Evolutionary conservation across 208 protist genomes (phyloP), one percentile per base, ranked within the genome.

Genomic region (Acanthamoeba triangularis): DNA sequence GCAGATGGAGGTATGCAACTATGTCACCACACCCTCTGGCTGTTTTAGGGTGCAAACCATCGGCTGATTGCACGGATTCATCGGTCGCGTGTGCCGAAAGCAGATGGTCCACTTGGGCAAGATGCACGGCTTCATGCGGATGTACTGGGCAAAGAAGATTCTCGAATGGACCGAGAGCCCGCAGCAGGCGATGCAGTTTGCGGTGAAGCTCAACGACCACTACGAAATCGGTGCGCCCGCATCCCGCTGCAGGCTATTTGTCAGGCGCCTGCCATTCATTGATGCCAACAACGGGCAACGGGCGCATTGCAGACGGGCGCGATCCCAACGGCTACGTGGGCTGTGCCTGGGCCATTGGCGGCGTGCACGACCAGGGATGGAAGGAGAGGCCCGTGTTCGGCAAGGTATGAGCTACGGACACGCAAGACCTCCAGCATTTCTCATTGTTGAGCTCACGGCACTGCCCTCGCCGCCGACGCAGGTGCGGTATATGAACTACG

Each of bases 101-200:
- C 54, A 97, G 95, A 95, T 97, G 82, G 95, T 97, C n/a, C 52
- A 59, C 30, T 30, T 13, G 35, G 97, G 97, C 65, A 97, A 97
- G 85, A 97, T 97, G 96, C 97, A 97, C 74, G 96, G 97, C 20
- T 97, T 96, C 94, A 95, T 97, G 95, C 80, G 97, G 11, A 98
- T 97, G 97, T 97, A 97, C 59, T 97, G 96, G 96, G 96, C 96
- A 3, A 98, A 98, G 90, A 98, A 98, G 74, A 97, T 98, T 47
- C 90, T 98, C 30, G 97, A 98, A 54, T 98, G 97, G 97, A 96
- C 96, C 10, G 23, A 30, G 8, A 67, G 49, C 5, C 97, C 97
- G 4, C 95, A 84, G 25, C 49, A 96, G 82, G 97, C 97, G 11
- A 59, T 97, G 33, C 18, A 61, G 8, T 61, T 33, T 14, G 95